Percentiles rank a stretch among this genome's conserved stretches.
Evolutionary conservation across 768 basidiomycete genomes (phyloP).

Genomic region (Tephrocybe sp.): DNA sequence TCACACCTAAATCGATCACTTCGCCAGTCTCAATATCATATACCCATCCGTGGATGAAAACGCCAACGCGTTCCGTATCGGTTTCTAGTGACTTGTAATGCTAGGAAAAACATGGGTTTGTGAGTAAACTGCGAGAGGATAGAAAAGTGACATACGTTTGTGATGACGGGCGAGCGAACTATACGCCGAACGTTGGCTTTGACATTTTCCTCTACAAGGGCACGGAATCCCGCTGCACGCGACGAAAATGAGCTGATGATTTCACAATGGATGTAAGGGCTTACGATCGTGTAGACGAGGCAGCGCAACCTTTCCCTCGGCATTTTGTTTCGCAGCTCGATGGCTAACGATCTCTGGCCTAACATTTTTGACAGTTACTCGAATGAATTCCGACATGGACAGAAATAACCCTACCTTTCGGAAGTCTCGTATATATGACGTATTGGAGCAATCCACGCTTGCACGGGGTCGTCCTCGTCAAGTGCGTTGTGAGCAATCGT

Average conservation of each 20-base stretch:
- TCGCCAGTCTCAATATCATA: slow-evolving; percentile 24
- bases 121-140: too few relatives aligned
- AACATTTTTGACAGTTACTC: background rate
- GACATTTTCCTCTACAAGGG: slow-evolving; percentile 44
- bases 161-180: slow-evolving; percentile 16
- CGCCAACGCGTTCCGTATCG: slow-evolving; percentile 1
- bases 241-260: background rate
- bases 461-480: slow-evolving; percentile 27
- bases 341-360: slow-evolving; percentile 36
- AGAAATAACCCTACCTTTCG: slow-evolving; percentile 22
- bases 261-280: background rate
- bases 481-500: slow-evolving; percentile 3
- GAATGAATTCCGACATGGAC: background rate
- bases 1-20: slow-evolving; percentile 20
- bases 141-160: slow-evolving; percentile 21
- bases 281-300: slow-evolving; percentile 28
- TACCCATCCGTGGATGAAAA: slow-evolving; percentile 25
- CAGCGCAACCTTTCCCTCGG: slow-evolving; percentile 23
- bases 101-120: slow-evolving; percentile 1
- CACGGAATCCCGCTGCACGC: slow-evolving; percentile 36
- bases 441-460: slow-evolving; percentile 41
- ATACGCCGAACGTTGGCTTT: slow-evolving; percentile 25
- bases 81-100: slow-evolving; percentile 9
- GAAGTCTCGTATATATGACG: slow-evolving; percentile 34
- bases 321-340: slow-evolving; percentile 19